Evolutionary conservation across 192 early-diverging fungal species (phyloP).

Genomic region (Backusella liffmaniae): DNA sequence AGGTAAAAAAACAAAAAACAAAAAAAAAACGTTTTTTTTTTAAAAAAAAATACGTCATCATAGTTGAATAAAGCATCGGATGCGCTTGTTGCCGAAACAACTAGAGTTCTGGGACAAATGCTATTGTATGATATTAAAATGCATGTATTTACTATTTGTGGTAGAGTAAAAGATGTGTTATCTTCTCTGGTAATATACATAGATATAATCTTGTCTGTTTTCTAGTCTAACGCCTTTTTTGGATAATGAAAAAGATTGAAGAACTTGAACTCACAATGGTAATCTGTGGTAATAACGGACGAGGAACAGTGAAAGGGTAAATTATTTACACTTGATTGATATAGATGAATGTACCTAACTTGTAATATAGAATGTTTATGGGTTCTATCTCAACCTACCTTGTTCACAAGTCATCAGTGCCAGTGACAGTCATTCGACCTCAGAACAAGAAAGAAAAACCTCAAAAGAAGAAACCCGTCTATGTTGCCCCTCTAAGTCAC

Average conservation of each 20-base stretch:
- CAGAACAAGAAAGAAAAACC: slow-evolving; percentile 44
- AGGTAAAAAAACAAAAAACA: slow-evolving; percentile 15
- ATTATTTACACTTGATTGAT: not conserved
- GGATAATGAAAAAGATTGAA: slow-evolving; percentile 37
- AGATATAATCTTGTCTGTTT: too few relatives aligned
- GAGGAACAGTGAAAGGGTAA: slow-evolving; percentile 48
- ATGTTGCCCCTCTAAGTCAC: slow-evolving; percentile 18
- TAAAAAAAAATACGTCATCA: not conserved
- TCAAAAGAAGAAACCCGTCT: slow-evolving; percentile 15
- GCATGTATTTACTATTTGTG: slow-evolving; percentile 25
- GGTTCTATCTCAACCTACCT: slow-evolving; percentile 54
- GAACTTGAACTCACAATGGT: slow-evolving; percentile 48
- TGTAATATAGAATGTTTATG: slow-evolving; percentile 39
- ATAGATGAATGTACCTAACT: too few relatives aligned
- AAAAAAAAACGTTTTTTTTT: not conserved
- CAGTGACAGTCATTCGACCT: slow-evolving; percentile 49
- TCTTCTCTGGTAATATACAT: slow-evolving; percentile 17
- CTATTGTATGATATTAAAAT: slow-evolving; percentile 33
- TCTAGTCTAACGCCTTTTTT: not conserved
- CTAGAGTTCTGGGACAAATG: slow-evolving; percentile 29
- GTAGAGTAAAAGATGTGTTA: slow-evolving; percentile 33
- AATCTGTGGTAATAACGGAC: slow-evolving; percentile 47
- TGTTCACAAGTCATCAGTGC: slow-evolving; percentile 52
- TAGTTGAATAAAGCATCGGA: slow-evolving; percentile 33
- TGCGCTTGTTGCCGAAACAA: slow-evolving; percentile 17